These are phyloP conservation scores for Aspergillus awamori DNA, from an alignment of 2,329 filamentous ascomycete species.

Conservation along the genomic window DNA sequence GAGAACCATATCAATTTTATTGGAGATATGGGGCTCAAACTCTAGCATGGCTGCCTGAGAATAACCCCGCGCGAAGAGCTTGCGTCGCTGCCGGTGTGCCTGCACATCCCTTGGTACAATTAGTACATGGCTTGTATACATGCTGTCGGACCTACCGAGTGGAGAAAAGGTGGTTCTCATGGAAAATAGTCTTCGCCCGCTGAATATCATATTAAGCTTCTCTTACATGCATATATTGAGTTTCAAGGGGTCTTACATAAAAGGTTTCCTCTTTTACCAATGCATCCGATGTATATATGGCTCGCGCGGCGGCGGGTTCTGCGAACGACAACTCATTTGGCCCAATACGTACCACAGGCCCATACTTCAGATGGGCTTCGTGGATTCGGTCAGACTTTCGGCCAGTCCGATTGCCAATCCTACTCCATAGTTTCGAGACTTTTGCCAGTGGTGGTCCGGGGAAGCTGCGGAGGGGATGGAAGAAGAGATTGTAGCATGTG, in stretches of 20 bases:
- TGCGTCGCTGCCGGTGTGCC: neutral
- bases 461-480: neutral
- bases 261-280: neutral
- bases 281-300: neutral
- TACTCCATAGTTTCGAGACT: neutral
- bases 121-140: neutral
- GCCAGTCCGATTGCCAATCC: neutral
- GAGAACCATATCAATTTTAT: neutral
- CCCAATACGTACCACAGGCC: neutral
- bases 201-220: neutral
- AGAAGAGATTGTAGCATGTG: neutral
- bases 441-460: neutral
- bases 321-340: conserved; percentile 1
- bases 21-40: neutral
- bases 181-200: neutral
- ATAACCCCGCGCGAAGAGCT: neutral
- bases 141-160: neutral
- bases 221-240: neutral
- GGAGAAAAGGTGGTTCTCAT: conserved; percentile 1
- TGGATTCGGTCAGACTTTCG: neutral
- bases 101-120: neutral
- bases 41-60: conserved; percentile 2
- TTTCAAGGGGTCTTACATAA: neutral
- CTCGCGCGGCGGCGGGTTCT: neutral
- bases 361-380: neutral